These are phyloP conservation scores for Backusella westeae DNA, from an alignment of 192 early-diverging fungal genomes.

Conservation along the genomic window DNA sequence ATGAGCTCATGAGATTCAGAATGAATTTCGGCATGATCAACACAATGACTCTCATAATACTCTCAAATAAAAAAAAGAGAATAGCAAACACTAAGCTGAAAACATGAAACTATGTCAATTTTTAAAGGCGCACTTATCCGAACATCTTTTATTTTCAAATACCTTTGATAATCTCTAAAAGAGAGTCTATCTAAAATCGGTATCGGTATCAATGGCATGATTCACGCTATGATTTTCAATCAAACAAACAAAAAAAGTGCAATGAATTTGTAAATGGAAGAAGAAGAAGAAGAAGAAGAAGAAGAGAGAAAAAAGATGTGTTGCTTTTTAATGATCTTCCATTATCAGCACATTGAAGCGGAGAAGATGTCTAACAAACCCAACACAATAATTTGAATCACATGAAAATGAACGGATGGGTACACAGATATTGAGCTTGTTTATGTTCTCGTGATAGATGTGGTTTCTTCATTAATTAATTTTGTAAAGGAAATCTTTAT, in stretches of 20 bases:
- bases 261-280: neutral
- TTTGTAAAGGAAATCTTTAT: neutral
- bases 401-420: constrained; percentile 2
- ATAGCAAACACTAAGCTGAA: constrained; percentile 53
- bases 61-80: constrained; percentile 68
- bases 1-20: constrained; percentile 37
- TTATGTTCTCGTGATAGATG: neutral
- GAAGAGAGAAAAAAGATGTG: neutral
- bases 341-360: neutral
- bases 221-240: neutral
- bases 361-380: neutral
- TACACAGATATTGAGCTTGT: neutral
- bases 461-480: neutral
- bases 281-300: neutral
- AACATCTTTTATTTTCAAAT: neutral
- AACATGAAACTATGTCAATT: neutral
- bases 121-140: neutral
- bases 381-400: neutral
- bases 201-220: constrained; percentile 36
- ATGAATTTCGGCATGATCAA: constrained; percentile 57
- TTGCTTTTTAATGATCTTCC: neutral
- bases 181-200: constrained; percentile 63
- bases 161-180: constrained; percentile 58
- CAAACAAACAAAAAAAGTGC: neutral
- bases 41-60: constrained; percentile 66